Conservation (phyloP, 2,329 filamentous ascomycete species). For the Mollisiaceae sp. region DNA sequence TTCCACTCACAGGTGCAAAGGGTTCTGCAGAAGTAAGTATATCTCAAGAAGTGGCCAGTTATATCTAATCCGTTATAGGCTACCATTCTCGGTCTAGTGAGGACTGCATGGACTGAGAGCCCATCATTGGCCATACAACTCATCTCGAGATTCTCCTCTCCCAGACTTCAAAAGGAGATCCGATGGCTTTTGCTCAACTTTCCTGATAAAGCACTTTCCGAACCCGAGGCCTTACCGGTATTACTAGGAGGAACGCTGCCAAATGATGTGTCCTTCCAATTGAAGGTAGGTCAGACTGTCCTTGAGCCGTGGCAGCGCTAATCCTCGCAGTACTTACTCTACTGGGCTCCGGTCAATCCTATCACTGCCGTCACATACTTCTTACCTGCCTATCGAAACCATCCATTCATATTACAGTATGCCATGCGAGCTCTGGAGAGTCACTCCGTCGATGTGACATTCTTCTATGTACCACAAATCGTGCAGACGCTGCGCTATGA, state of each 20-base stretch:
- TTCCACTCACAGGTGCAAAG: conserved; percentile 37
- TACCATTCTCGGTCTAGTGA: conserved; percentile 61
- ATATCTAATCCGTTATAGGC: conserved; percentile 46
- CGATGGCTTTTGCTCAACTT: conserved; percentile 81
- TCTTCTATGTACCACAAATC: conserved; percentile 99
- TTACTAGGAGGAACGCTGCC: conserved; percentile 80
- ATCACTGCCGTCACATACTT: conserved; percentile 94
- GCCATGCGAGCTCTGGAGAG: conserved; percentile 94
- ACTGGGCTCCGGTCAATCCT: conserved; percentile 91
- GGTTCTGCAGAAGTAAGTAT: conserved; percentile 50
- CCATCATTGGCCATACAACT: conserved; percentile 89
- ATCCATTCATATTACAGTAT: conserved; percentile 94
- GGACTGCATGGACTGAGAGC: conserved; percentile 85
- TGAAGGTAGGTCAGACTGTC: conserved; percentile 69
- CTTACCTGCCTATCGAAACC: conserved; percentile 85
- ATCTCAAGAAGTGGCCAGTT: conserved; percentile 41
- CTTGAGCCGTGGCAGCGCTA: conserved; percentile 33
- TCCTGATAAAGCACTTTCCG: conserved; percentile 79
- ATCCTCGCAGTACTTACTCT: conserved; percentile 75
- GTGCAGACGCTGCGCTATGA: conserved; percentile 96
- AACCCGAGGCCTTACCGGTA: conserved; percentile 83
- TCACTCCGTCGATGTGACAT: conserved; percentile 94
- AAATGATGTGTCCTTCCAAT: conserved; percentile 78
- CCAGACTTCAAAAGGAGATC: conserved; percentile 74
- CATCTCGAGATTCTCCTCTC: conserved; percentile 76